Conservation (phyloP, 257 asterid species). For the Euphrasia confusa region DNA sequence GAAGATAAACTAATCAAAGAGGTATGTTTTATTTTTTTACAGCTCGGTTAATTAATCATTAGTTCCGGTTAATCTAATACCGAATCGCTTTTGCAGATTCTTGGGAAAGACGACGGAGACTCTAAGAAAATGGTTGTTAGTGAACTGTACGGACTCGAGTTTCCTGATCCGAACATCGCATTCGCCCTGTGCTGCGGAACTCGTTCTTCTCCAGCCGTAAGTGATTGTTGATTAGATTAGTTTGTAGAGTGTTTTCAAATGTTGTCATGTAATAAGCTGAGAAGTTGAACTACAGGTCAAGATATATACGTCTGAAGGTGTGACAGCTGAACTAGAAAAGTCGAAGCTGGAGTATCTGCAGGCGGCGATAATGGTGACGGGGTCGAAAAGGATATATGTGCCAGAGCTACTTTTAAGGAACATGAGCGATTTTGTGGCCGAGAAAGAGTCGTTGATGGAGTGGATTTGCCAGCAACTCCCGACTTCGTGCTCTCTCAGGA, state of each 20-base stretch:
- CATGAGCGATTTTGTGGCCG: constrained; percentile 55
- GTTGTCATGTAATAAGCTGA: not conserved
- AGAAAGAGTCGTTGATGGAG: constrained; percentile 52
- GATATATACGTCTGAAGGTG: constrained; percentile 77
- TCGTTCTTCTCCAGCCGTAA: constrained; percentile 90
- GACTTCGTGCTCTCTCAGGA: constrained; percentile 64
- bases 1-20: constrained; percentile 42
- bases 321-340: constrained; percentile 57
- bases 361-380: constrained; percentile 70
- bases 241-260: too few species aligned
- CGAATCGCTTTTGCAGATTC: constrained; percentile 22
- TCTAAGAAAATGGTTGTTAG: constrained; percentile 34
- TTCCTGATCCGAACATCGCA: constrained; percentile 69
- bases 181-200: constrained; percentile 88
- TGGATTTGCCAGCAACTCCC: constrained; percentile 86
- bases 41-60: not conserved
- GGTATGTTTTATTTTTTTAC: constrained; percentile 27
- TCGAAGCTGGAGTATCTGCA: constrained; percentile 72
- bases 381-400: constrained; percentile 45
- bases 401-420: constrained; percentile 74
- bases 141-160: constrained; percentile 54
- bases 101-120: constrained; percentile 32
- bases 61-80: not conserved
- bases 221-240: not conserved
- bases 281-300: constrained; percentile 43